phyloP scores from a whole-genome alignment of 129 eudicot species.

The Lactuca saligna region DNA sequence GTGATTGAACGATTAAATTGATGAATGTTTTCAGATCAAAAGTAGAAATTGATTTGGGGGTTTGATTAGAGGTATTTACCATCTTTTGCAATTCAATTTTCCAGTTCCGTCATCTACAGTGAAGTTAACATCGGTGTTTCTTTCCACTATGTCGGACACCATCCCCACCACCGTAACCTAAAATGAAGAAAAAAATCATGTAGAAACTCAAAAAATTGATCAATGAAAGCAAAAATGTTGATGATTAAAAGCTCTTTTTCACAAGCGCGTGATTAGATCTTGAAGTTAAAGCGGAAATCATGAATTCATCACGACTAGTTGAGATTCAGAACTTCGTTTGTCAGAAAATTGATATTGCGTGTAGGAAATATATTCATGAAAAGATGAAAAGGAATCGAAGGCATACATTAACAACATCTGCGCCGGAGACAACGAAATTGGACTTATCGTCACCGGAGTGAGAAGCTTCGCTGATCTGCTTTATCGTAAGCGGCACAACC shows the following conservation, averaged over 20 bases:
- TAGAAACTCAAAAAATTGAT: background rate
- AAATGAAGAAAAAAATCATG: background rate
- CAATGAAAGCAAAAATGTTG: background rate
- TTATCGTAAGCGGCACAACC: conserved; percentile 66
- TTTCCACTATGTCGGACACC: conserved; percentile 55
- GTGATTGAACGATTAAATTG: conserved; percentile 4
- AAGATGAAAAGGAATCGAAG: background rate
- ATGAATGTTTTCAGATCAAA: background rate
- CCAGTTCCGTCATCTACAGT: conserved; percentile 91
- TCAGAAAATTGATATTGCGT: background rate
- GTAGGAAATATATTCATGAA: background rate
- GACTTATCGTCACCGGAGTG: conserved; percentile 79
- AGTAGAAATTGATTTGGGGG: background rate
- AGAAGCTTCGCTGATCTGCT: conserved; percentile 83
- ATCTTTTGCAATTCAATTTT: conserved; percentile 66
- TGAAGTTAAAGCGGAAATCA: background rate
- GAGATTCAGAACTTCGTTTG: background rate
- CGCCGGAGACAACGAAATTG: conserved; percentile 59
- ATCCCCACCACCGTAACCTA: conserved; percentile 89
- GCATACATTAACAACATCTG: conserved; percentile 67
- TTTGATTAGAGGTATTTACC: conserved; percentile 34
- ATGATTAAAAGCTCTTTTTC: background rate
- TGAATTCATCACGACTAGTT: background rate
- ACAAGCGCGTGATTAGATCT: background rate
- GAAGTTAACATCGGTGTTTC: conserved; percentile 71